phyloP scores from a whole-genome alignment of 1,284 basidiomycete species.

The Earliella scabrosa region DNA sequence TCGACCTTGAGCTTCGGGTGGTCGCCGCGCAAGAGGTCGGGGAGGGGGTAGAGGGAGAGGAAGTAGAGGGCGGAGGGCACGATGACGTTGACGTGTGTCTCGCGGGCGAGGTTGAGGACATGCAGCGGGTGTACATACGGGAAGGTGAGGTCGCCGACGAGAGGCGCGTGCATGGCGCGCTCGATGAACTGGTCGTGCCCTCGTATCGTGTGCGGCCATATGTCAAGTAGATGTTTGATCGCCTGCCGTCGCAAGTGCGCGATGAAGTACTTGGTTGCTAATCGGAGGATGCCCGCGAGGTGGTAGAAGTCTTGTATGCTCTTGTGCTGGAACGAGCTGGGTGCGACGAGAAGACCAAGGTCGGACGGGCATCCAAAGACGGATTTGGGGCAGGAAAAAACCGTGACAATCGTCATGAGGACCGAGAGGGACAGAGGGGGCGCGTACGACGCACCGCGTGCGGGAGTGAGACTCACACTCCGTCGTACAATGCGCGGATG shows the following conservation, averaged over 20 bases:
- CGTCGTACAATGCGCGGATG: constrained; percentile 61
- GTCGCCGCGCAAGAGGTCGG: constrained; percentile 50
- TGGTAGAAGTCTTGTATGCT: constrained; percentile 56
- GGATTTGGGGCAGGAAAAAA: not conserved
- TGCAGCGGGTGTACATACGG: constrained; percentile 65
- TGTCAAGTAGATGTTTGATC: constrained; percentile 51
- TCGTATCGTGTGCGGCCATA: constrained; percentile 55
- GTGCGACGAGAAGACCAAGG: not conserved
- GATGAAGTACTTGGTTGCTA: constrained; percentile 64
- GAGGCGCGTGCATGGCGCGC: constrained; percentile 47
- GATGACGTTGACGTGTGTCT: constrained; percentile 52
- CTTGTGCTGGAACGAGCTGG: constrained; percentile 43
- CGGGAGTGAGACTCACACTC: constrained; percentile 46
- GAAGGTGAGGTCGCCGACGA: constrained; percentile 50
- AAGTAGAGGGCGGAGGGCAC: constrained; percentile 61
- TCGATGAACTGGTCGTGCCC: constrained; percentile 63
- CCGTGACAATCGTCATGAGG: not conserved
- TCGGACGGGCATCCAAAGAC: too few relatives aligned
- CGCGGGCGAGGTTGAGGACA: constrained; percentile 60
- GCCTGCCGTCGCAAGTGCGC: constrained; percentile 50
- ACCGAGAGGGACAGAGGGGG: not conserved
- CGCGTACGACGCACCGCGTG: constrained; percentile 14
- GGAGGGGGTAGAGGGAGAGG: constrained; percentile 58
- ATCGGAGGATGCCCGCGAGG: constrained; percentile 55
- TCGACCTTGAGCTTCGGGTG: constrained; percentile 57